These are phyloP conservation scores for Melaleuca alternifolia DNA, from an alignment of 345 rosid genomes.

Conservation along the genomic window DNA sequence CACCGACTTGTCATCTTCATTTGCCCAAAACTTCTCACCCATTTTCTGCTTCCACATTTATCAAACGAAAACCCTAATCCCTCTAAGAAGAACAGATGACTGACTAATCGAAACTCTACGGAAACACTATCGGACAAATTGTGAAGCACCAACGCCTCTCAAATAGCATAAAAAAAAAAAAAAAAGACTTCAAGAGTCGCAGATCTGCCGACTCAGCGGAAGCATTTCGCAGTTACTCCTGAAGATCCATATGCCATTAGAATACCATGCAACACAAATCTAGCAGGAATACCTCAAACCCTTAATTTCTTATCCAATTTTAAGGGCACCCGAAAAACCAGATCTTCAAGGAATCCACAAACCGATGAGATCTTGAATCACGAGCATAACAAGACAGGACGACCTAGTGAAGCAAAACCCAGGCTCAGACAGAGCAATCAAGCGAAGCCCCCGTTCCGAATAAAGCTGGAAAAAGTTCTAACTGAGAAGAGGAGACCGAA, in stretches of 20 bases:
- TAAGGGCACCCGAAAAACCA: neutral
- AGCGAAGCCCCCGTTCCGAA: neutral
- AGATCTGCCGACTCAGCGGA: neutral
- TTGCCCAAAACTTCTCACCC: conserved; percentile 62
- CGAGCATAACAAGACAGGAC: neutral
- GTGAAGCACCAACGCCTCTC: neutral
- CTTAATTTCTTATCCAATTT: neutral
- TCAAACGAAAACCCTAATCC: conserved; percentile 1
- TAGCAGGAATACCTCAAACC: neutral
- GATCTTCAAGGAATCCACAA: neutral
- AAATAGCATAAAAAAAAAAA: neutral
- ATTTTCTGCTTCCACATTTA: conserved; percentile 20
- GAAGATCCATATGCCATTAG: neutral
- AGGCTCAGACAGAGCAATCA: neutral
- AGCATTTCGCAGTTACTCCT: neutral
- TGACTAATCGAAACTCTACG: neutral
- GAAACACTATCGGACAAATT: neutral
- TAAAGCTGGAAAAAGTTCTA: neutral
- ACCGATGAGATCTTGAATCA: neutral
- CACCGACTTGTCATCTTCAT: conserved; percentile 50
- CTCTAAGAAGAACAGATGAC: neutral
- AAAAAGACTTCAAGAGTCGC: neutral
- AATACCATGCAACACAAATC: neutral
- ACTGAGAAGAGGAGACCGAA: neutral
- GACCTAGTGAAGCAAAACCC: neutral